Base-by-base conservation (phyloP, 83 land plant species). In the Diphasiastrum complanatum region DNA sequence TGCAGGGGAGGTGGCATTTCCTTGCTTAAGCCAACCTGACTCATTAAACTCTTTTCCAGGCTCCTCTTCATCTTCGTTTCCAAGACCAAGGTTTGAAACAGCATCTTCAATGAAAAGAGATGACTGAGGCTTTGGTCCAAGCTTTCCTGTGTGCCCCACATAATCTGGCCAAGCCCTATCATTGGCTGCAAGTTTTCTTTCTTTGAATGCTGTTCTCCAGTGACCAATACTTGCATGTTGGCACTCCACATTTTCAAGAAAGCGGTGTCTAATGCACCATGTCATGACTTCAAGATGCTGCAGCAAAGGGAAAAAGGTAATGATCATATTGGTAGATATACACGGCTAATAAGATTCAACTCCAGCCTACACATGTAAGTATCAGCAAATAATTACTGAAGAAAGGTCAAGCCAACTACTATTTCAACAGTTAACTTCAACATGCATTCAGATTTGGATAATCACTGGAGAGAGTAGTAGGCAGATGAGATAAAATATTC, bases 61-160 rank as follows among this genome's bases (percentile, higher is more conserved):
- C 27, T 63, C 72, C 8, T 50, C 69, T 30, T 54, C 68, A 50
- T 61, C 49, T 31, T 51, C 84, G 25, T 74, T 49, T 35, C 81
- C 84, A 45, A 78, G 53, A 27, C 79, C 81, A 38, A 89, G 75
- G 63, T 88, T 89, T 50, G 70, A 60, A 52, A 91, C 61, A 27
- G 98, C 98, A 68, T 89, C 89, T 52, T 93, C 98, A 70, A 89
- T 89, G 68, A 93, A 93, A 4, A 93, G 70, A 5, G 85, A 65
- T 23, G 74, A 54, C 8, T 55, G 72, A 55, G 45, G 65, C 16
- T 37, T 52, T 37, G 45, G 20, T 37, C 48, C 36, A 11, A 62
- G 33, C 18, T 71, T 62, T 4, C 31, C 58, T 36, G 64, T 45
- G 59, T 45, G n/a, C 34, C 40, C 56, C 50, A 51, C 2, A 26